Evolutionary conservation across 2,329 filamentous ascomycete genomes (phyloP).

Genomic region (Aphanoascus verrucosus): DNA sequence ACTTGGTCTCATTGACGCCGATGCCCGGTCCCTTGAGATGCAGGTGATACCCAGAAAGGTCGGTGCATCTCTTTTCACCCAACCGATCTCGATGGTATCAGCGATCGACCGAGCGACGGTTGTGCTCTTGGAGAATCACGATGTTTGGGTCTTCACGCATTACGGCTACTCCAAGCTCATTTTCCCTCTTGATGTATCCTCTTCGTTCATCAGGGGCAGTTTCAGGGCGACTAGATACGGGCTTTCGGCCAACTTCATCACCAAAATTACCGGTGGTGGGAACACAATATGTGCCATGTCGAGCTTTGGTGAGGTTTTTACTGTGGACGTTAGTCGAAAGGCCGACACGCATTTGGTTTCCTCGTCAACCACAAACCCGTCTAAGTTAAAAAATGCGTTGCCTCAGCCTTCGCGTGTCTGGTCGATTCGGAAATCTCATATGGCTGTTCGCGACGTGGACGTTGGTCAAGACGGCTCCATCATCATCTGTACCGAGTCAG

Average conservation of each 20-base stretch:
- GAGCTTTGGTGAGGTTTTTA: conserved; percentile 75
- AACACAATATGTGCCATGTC: conserved; percentile 87
- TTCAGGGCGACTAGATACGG: conserved; percentile 58
- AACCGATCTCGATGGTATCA: conserved; percentile 63
- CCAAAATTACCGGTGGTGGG: conserved; percentile 69
- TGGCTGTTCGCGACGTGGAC: conserved; percentile 75
- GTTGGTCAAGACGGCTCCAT: conserved; percentile 90
- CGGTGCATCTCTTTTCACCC: conserved; percentile 68
- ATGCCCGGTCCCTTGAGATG: conserved; percentile 79
- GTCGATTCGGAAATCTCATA: conserved; percentile 72
- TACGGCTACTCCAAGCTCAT: conserved; percentile 88
- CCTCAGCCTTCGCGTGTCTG: conserved; percentile 73
- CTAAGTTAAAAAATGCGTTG: conserved; percentile 75
- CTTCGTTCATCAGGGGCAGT: conserved; percentile 55
- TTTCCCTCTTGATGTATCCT: conserved; percentile 65
- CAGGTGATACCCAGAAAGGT: conserved; percentile 77
- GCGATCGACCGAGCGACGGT: conserved; percentile 86
- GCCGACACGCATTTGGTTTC: conserved; percentile 49
- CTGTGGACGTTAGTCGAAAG: conserved; percentile 62
- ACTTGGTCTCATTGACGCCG: conserved; percentile 85
- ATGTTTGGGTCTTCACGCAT: conserved; percentile 88
- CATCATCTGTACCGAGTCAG: conserved; percentile 83
- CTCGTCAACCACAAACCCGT: conserved; percentile 80
- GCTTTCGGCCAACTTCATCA: conserved; percentile 55
- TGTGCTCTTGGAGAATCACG: conserved; percentile 72